Conservation (phyloP, 2,329 filamentous ascomycete species). For the Arthrobotrys entomopaga region DNA sequence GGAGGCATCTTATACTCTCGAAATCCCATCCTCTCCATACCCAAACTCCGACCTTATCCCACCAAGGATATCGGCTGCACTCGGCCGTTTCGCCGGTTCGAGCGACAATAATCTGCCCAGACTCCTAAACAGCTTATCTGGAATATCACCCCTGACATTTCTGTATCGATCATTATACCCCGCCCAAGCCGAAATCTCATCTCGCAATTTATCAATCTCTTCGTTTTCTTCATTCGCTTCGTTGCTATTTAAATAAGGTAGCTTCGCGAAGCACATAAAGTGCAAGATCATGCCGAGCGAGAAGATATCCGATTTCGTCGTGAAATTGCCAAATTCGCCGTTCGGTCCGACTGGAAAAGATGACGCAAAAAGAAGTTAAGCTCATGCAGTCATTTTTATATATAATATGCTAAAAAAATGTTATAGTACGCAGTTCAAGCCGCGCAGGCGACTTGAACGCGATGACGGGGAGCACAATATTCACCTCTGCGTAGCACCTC, state of each 20-base stretch:
- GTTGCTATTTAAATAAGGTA: conserved; percentile 88
- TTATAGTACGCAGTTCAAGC: conserved; percentile 22
- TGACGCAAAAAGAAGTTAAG: conserved; percentile 48
- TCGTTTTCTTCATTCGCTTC: conserved; percentile 89
- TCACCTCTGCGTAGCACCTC: conserved; percentile 79
- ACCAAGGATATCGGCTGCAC: conserved; percentile 42
- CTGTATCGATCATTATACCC: conserved; percentile 81
- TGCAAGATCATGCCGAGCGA: conserved; percentile 98
- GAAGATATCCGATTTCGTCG: conserved; percentile 97
- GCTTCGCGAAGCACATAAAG: conserved; percentile 91
- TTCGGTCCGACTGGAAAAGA: conserved; percentile 63
- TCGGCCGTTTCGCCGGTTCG: conserved; percentile 42
- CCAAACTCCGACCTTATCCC: conserved; percentile 47
- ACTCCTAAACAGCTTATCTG: conserved; percentile 40
- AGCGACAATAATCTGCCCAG: conserved; percentile 37
- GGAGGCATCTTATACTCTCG: conserved; percentile 27
- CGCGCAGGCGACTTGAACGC: conserved; percentile 15
- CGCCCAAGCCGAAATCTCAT: conserved; percentile 85
- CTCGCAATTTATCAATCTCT: conserved; percentile 83
- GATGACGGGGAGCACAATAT: conserved; percentile 25
- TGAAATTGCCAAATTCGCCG: conserved; percentile 89
- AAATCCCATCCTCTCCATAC: conserved; percentile 45
- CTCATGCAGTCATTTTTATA: conserved; percentile 41
- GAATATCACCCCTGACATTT: conserved; percentile 34
- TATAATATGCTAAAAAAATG: conserved; percentile 5